Conservation (phyloP, 805 yeast species). For the Brettanomyces custersianus region DNA sequence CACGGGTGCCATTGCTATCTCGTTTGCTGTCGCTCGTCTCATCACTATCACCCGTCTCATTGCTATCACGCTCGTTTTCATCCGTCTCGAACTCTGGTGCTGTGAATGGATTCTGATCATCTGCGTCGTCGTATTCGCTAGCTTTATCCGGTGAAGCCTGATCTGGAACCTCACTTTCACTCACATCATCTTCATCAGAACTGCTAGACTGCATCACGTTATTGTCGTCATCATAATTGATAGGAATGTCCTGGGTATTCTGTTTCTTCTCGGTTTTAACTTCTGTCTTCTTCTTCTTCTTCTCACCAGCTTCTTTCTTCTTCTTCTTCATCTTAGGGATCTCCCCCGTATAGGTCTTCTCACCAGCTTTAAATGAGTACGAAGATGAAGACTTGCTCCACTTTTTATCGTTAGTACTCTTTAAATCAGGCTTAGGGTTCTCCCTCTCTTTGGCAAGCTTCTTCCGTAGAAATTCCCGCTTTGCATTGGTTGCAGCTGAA, state of each 20-base stretch:
- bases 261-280: not conserved
- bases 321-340: constrained; percentile 11
- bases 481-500: not conserved
- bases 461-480: not conserved
- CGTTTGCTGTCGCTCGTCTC: not conserved
- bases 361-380: constrained; percentile 19
- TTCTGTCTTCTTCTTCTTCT: not conserved
- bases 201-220: constrained; percentile 1
- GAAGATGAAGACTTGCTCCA: constrained; percentile 19
- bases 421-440: constrained; percentile 12
- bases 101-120: not conserved
- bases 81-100: not conserved
- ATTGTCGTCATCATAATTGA: not conserved
- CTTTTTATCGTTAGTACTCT: constrained; percentile 17
- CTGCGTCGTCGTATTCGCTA: not conserved
- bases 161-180: not conserved
- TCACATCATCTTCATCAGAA: not conserved
- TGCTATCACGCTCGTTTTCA: constrained; percentile 2
- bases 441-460: not conserved
- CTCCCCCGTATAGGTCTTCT: constrained; percentile 20
- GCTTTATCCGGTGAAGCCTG: too few species aligned
- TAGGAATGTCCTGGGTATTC: not conserved
- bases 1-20: constrained; percentile 10
- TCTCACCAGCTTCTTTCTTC: not conserved
- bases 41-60: not conserved